Percentiles rank a stretch among this genome's conserved stretches.
These are phyloP conservation scores for Oenanthe javanica DNA, from an alignment of 140 eudicot species.

Conservation along the genomic window DNA sequence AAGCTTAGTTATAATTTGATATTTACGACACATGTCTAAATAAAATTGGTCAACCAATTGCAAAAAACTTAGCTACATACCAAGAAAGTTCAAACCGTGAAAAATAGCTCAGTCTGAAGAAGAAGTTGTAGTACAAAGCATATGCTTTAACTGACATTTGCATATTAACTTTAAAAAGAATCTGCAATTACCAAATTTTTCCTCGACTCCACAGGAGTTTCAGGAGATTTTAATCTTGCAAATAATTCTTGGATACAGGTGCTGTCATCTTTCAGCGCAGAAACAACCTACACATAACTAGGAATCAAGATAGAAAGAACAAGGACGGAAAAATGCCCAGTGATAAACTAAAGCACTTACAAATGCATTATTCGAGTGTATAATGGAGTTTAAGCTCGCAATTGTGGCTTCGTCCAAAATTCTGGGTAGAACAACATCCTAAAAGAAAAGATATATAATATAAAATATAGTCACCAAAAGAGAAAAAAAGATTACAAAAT, in stretches of 20 bases:
- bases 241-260: slow-evolving; percentile 74
- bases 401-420: slow-evolving; percentile 63
- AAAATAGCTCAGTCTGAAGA: no score
- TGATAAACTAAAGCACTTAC: slow-evolving; percentile 32
- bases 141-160: not conserved
- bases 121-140: no score
- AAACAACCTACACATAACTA: slow-evolving; percentile 50
- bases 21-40: no score
- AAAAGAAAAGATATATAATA: slow-evolving; percentile 16
- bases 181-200: slow-evolving; percentile 53
- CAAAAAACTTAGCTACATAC: no score
- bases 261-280: slow-evolving; percentile 72
- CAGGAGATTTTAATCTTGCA: slow-evolving; percentile 61
- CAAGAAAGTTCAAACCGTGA: no score
- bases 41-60: no score
- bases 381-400: slow-evolving; percentile 66
- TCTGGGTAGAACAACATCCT: slow-evolving; percentile 80
- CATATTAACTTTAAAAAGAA: slow-evolving; percentile 9
- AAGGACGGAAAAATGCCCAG: not conserved
- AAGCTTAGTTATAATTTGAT: no score
- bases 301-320: not conserved
- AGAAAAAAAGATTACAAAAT: not conserved
- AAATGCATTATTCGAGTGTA: slow-evolving; percentile 80
- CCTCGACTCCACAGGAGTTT: slow-evolving; percentile 47
- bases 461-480: not conserved